Percentiles rank a stretch among this genome's conserved stretches.
Evolutionary conservation across 2,329 filamentous ascomycete genomes (phyloP).

Genomic region (Tolypocladium cylindrosporum): DNA sequence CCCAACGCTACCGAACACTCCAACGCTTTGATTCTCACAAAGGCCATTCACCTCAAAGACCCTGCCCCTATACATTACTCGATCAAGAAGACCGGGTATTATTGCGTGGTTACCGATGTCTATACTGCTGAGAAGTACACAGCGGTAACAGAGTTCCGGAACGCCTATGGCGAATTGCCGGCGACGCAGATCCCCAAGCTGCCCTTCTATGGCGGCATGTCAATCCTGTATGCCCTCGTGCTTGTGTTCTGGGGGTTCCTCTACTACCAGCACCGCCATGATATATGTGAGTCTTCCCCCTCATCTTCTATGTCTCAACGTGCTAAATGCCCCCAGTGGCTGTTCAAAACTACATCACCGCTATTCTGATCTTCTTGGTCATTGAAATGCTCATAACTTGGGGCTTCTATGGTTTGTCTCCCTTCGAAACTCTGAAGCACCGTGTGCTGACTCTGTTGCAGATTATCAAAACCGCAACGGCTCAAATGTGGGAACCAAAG

Average conservation of each 20-base stretch:
- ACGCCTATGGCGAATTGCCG: slow-evolving; percentile 91
- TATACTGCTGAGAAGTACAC: slow-evolving; percentile 62
- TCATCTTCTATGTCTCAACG: neutral
- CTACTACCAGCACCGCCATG: slow-evolving; percentile 86
- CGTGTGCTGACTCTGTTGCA: slow-evolving; percentile 29
- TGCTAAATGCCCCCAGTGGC: slow-evolving; percentile 47
- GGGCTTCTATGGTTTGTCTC: slow-evolving; percentile 77
- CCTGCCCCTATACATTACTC: slow-evolving; percentile 68
- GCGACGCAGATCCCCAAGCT: slow-evolving; percentile 94
- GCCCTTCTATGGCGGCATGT: slow-evolving; percentile 91
- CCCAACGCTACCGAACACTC: slow-evolving; percentile 65
- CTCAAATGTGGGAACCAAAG: slow-evolving; percentile 71
- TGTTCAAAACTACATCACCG: slow-evolving; percentile 98
- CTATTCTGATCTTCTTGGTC: slow-evolving; percentile 87
- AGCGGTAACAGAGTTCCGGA: slow-evolving; percentile 82
- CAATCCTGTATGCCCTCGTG: slow-evolving; percentile 85
- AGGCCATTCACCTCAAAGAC: slow-evolving; percentile 73
- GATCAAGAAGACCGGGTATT: slow-evolving; percentile 88
- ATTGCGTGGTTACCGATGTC: slow-evolving; percentile 75
- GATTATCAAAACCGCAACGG: slow-evolving; percentile 91
- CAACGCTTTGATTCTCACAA: slow-evolving; percentile 62
- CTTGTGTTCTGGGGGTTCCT: slow-evolving; percentile 82
- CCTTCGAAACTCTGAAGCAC: neutral
- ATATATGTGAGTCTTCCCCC: slow-evolving; percentile 56
- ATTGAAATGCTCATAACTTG: slow-evolving; percentile 97